phyloP scores from a whole-genome alignment of 169 alveolate genomes.

The Plasmodium blacklocki region DNA sequence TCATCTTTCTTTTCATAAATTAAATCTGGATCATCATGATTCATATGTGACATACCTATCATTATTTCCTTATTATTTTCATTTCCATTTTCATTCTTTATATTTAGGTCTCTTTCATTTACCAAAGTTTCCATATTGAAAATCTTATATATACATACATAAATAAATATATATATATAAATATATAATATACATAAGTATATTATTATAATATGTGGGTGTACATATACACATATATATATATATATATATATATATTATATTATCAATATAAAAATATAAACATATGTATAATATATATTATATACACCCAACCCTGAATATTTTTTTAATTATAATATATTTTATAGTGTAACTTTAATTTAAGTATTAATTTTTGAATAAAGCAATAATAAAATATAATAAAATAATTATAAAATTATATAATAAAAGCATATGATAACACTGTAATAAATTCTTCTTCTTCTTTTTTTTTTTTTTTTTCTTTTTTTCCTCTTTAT shows the following conservation, averaged over 20 bases:
- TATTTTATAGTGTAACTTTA: too few species aligned
- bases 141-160: not conserved
- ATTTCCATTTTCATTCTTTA: slow-evolving; percentile 29
- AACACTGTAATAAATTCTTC: too few species aligned
- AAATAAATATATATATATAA: slow-evolving; percentile 15
- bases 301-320: too few species aligned
- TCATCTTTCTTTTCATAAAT: slow-evolving; percentile 55
- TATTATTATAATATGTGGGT: not conserved
- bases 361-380: too few species aligned
- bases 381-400: too few species aligned
- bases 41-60: not conserved
- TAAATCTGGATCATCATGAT: slow-evolving; percentile 10
- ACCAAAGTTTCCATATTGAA: slow-evolving; percentile 46
- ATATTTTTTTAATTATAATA: too few species aligned
- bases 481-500: too few species aligned
- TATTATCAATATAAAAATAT: not conserved
- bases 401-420: too few species aligned
- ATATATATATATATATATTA: slow-evolving; percentile 17
- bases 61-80: slow-evolving; percentile 23
- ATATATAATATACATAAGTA: slow-evolving; percentile 11
- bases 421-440: too few species aligned
- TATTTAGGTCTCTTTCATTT: slow-evolving; percentile 13
- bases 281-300: too few species aligned
- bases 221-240: slow-evolving; percentile 8
- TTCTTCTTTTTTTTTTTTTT: too few species aligned